Evolutionary conservation across 139 green algal genomes (phyloP).

Genomic region (Micromonas pusilla): DNA sequence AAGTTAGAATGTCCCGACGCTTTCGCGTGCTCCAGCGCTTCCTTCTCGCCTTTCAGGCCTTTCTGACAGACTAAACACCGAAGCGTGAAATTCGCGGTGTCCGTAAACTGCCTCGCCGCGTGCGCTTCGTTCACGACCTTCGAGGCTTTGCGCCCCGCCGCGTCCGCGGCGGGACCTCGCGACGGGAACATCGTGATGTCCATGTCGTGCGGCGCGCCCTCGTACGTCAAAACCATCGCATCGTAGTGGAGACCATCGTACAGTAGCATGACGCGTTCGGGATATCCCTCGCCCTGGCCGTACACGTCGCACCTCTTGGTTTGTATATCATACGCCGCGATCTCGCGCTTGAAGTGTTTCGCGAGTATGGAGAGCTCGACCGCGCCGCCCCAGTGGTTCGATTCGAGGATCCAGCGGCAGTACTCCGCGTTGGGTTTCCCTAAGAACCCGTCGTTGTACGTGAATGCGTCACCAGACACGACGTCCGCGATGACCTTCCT

Average conservation of each 20-base stretch:
- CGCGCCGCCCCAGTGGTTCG: constrained; percentile 54
- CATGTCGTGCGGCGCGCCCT: constrained; percentile 68
- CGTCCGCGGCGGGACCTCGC: not conserved
- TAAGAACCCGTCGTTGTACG: constrained; percentile 59
- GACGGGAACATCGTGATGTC: constrained; percentile 64
- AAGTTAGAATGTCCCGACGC: constrained; percentile 72
- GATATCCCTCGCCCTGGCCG: constrained; percentile 52
- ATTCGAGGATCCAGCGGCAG: constrained; percentile 72
- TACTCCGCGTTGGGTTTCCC: constrained; percentile 46
- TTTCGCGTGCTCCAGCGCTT: constrained; percentile 79
- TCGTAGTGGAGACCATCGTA: constrained; percentile 80
- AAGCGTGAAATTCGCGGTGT: constrained; percentile 81
- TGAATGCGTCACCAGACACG: constrained; percentile 54
- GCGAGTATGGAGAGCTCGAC: constrained; percentile 94
- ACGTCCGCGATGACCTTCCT: constrained; percentile 55
- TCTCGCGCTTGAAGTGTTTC: constrained; percentile 48
- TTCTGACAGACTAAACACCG: constrained; percentile 75
- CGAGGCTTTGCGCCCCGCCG: not conserved
- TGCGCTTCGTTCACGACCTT: constrained; percentile 29
- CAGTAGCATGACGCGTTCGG: constrained; percentile 48
- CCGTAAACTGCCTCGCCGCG: constrained; percentile 50
- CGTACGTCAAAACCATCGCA: constrained; percentile 51
- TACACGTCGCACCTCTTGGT: constrained; percentile 77
- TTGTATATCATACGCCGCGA: constrained; percentile 79
- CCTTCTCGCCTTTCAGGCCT: constrained; percentile 72